Conservation (phyloP, 1,284 basidiomycete species). For the Trichosporon ovoides region DNA sequence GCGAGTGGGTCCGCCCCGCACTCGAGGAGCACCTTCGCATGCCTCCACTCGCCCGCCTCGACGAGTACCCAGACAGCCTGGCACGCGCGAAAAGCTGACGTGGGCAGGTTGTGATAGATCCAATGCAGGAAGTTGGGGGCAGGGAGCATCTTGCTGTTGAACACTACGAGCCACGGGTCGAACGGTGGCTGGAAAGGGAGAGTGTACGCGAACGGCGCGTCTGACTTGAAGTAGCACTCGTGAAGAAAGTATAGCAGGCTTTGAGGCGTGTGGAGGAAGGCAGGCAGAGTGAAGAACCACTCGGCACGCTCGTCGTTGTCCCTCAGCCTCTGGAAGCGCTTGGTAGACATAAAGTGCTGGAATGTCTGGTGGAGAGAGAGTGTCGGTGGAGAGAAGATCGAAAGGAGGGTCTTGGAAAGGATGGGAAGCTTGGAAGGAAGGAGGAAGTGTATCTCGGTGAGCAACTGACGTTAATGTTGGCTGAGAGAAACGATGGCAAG, state of each 20-base stretch:
- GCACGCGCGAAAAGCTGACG: background rate
- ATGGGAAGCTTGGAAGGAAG: background rate
- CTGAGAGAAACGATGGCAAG: too few species aligned
- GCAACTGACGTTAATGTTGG: too few species aligned
- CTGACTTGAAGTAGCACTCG: background rate
- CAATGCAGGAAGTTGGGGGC: background rate
- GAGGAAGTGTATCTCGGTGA: background rate
- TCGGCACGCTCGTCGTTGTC: background rate
- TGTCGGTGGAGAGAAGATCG: background rate
- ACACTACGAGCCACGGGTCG: background rate
- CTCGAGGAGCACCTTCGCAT: background rate
- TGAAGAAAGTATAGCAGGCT: background rate
- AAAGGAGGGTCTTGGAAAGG: background rate
- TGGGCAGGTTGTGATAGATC: background rate
- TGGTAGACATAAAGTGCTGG: background rate
- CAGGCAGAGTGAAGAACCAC: background rate
- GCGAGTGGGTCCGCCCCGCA: background rate
- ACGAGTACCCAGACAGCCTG: background rate
- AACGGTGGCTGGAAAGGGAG: background rate
- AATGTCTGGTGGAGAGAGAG: background rate
- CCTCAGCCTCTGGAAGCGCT: background rate
- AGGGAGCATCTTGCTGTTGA: background rate
- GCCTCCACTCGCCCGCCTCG: background rate
- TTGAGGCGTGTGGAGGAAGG: background rate
- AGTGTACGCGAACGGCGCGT: background rate